A percentile compares a stretch with the other conserved stretches of the same genome.
Evolutionary conservation across 2,329 filamentous ascomycete species (phyloP).

Genomic region (Calycina herbarum): DNA sequence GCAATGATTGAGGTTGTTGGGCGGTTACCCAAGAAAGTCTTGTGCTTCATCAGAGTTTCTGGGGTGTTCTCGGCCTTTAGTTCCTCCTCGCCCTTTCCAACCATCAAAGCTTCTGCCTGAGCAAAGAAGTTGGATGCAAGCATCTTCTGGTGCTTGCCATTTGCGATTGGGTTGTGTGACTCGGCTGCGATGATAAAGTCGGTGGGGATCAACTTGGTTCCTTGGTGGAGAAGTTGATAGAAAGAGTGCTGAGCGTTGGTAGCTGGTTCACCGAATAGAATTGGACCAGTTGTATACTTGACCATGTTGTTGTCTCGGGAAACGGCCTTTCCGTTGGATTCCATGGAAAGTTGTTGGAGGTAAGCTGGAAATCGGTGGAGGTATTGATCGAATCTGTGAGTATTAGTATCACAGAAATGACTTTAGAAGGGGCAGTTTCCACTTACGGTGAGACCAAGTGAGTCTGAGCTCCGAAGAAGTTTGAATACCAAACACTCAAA

Average conservation of each 20-base stretch:
- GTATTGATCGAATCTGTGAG: conserved; percentile 95
- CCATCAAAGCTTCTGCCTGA: conserved; percentile 86
- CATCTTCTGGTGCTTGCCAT: conserved; percentile 96
- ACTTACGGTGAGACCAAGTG: conserved; percentile 92
- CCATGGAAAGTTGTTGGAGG: conserved; percentile 98
- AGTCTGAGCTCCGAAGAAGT: conserved; percentile 98
- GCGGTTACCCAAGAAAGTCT: conserved; percentile 97
- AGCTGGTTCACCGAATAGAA: conserved; percentile 96
- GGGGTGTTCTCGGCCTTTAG: conserved; percentile 74
- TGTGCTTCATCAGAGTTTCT: conserved; percentile 86
- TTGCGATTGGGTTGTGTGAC: conserved; percentile 92
- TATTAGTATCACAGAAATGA: conserved; percentile 34
- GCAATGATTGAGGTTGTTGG: conserved; percentile 92
- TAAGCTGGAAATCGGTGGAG: conserved; percentile 98
- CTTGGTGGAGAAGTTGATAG: conserved; percentile 99
- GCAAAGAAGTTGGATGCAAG: conserved; percentile 90
- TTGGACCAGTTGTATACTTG: conserved; percentile 95
- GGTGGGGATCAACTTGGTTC: conserved; percentile 96
- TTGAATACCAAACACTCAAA: conserved; percentile 96
- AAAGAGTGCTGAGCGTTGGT: conserved; percentile 99
- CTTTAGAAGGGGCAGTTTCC: not conserved
- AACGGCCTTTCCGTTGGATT: conserved; percentile 98
- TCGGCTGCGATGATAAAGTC: conserved; percentile 97
- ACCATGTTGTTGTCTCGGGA: conserved; percentile 85
- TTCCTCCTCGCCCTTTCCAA: conserved; percentile 81